Evolutionary conservation across 2,329 filamentous ascomycete genomes (phyloP).

Genomic region (Paramyrothecium sp.): DNA sequence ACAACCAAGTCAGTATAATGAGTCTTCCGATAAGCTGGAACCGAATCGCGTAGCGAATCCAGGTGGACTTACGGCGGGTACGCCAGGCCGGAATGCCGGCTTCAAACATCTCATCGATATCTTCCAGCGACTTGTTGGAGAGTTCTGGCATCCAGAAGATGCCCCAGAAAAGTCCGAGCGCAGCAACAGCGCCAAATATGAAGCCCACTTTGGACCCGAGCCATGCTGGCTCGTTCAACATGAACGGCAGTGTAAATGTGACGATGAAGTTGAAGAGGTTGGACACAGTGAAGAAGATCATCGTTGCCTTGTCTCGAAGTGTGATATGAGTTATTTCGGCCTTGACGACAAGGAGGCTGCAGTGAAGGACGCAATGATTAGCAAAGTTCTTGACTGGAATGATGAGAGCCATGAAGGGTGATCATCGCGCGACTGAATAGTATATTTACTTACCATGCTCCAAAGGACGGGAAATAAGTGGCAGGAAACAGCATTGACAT

Average conservation of each 20-base stretch:
- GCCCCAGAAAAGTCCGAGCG: not conserved
- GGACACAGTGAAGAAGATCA: not conserved
- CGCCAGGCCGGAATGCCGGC: not conserved
- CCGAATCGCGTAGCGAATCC: no score
- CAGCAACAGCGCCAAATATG: not conserved
- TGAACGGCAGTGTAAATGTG: not conserved
- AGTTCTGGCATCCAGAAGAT: not conserved
- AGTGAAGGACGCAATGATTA: no score
- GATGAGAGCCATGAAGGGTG: no score
- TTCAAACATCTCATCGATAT: not conserved
- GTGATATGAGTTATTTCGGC: not conserved
- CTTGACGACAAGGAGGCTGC: not conserved
- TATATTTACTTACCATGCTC: not conserved
- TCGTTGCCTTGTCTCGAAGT: not conserved
- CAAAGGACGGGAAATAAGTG: conserved; percentile 7
- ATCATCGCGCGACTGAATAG: not conserved
- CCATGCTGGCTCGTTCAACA: not conserved
- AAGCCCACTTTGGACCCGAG: not conserved
- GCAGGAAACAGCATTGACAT: conserved; percentile 21
- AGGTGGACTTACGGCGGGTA: not conserved
- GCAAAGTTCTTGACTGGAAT: no score
- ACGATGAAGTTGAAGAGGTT: not conserved
- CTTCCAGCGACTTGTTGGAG: not conserved
- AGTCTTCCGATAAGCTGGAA: no score
- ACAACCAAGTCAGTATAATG: no score